phyloP scores from a whole-genome alignment of 352 stramenopile species.

The Globisporangium polare region DNA sequence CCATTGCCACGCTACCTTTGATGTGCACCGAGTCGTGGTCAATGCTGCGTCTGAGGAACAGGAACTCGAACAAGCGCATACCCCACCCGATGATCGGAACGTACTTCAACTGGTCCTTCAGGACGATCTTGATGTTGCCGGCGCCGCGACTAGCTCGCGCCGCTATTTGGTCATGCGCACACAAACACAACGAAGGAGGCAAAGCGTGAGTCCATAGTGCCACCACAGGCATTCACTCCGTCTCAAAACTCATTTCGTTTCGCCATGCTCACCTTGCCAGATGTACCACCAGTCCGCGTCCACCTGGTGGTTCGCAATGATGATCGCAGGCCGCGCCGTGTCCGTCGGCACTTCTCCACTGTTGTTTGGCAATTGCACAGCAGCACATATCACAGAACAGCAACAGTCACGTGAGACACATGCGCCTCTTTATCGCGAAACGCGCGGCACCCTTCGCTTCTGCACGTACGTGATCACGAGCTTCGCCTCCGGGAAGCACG shows the following conservation, averaged over 20 bases:
- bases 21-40: slow-evolving; percentile 71
- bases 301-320: slow-evolving; percentile 91
- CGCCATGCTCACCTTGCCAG: slow-evolving; percentile 53
- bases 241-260: neutral
- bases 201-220: neutral
- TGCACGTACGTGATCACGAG: slow-evolving; percentile 76
- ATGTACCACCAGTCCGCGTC: slow-evolving; percentile 94
- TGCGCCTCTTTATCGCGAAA: neutral
- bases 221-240: neutral
- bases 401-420: neutral
- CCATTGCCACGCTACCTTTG: slow-evolving; percentile 23
- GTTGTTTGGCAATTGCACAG: neutral
- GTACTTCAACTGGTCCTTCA: slow-evolving; percentile 90
- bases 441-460: neutral
- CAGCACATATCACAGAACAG: neutral
- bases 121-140: slow-evolving; percentile 89
- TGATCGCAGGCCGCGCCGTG: slow-evolving; percentile 68
- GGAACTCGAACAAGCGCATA: slow-evolving; percentile 89
- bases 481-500: slow-evolving; percentile 80
- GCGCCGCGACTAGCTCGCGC: slow-evolving; percentile 51
- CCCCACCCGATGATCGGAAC: slow-evolving; percentile 88
- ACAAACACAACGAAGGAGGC: neutral
- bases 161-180: slow-evolving; percentile 22
- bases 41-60: slow-evolving; percentile 85
- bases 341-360: slow-evolving; percentile 78